phyloP scores from a whole-genome alignment of 2,329 filamentous ascomycete species.

The Penicillium sp. region DNA sequence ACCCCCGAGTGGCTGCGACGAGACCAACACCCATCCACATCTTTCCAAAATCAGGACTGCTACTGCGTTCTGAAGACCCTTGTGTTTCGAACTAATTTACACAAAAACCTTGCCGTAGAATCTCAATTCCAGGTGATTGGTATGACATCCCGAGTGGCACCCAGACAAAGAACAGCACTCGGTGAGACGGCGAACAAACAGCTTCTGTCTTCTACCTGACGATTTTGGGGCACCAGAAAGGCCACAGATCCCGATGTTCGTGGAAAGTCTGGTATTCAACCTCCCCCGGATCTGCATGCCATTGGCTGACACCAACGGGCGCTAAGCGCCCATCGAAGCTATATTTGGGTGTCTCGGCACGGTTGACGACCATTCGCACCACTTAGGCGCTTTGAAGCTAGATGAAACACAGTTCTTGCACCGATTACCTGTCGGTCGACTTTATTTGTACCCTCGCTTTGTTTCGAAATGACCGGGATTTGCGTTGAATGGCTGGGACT shows the following conservation, averaged over 20 bases:
- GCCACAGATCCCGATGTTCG: not conserved
- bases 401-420: conserved; percentile 27
- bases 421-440: conserved; percentile 8
- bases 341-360: conserved; percentile 27
- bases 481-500: conserved; percentile 11
- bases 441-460: conserved; percentile 21
- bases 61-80: too few relatives aligned
- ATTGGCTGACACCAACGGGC: conserved; percentile 25
- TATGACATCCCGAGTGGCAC: too few relatives aligned
- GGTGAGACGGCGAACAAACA: too few relatives aligned
- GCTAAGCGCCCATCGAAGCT: conserved; percentile 31
- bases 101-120: too few relatives aligned
- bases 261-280: not conserved
- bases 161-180: too few relatives aligned
- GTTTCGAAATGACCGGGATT: conserved; percentile 9
- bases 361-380: conserved; percentile 19
- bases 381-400: conserved; percentile 16
- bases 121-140: too few relatives aligned
- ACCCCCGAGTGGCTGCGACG: too few relatives aligned
- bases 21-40: too few relatives aligned
- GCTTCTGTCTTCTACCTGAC: too few relatives aligned
- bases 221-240: too few relatives aligned
- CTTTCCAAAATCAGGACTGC: too few relatives aligned
- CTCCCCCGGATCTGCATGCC: conserved; percentile 1
- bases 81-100: too few relatives aligned